phyloP scores from a whole-genome alignment of 495 filamentous ascomycete genomes.

The Margaritispora aquatica region DNA sequence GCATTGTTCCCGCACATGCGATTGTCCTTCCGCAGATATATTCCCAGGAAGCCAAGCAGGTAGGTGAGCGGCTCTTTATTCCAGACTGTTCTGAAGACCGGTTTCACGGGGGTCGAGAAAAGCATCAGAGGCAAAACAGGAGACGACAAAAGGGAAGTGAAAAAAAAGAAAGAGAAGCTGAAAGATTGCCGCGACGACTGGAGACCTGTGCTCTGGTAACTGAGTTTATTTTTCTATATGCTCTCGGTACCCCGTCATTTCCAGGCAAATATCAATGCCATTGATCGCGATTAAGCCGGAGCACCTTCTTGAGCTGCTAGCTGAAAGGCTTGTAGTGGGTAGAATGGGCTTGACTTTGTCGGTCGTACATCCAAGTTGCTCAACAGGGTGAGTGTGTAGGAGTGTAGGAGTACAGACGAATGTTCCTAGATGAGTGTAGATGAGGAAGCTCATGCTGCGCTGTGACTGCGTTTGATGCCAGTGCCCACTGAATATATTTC shows the following conservation, averaged over 20 bases:
- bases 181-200: conserved; percentile 26
- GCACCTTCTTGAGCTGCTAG: conserved; percentile 69
- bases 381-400: not conserved
- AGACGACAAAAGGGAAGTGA: not conserved
- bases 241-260: conserved; percentile 27
- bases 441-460: no score
- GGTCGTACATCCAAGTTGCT: conserved; percentile 46
- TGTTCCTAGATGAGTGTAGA: no score
- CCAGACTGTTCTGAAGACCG: not conserved
- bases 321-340: conserved; percentile 73
- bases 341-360: conserved; percentile 89
- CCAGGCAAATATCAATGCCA: conserved; percentile 21
- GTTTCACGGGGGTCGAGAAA: not conserved
- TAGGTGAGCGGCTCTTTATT: not conserved
- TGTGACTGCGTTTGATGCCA: no score
- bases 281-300: conserved; percentile 95
- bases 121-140: not conserved
- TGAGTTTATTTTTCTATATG: conserved; percentile 28
- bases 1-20: not conserved
- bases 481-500: no score
- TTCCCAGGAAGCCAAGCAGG: not conserved
- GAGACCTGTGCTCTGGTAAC: conserved; percentile 25
- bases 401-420: no score
- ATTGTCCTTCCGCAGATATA: not conserved
- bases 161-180: not conserved